These are phyloP conservation scores for Colletotrichum sp. DNA, from an alignment of 2,329 filamentous ascomycete genomes.

Conservation along the genomic window DNA sequence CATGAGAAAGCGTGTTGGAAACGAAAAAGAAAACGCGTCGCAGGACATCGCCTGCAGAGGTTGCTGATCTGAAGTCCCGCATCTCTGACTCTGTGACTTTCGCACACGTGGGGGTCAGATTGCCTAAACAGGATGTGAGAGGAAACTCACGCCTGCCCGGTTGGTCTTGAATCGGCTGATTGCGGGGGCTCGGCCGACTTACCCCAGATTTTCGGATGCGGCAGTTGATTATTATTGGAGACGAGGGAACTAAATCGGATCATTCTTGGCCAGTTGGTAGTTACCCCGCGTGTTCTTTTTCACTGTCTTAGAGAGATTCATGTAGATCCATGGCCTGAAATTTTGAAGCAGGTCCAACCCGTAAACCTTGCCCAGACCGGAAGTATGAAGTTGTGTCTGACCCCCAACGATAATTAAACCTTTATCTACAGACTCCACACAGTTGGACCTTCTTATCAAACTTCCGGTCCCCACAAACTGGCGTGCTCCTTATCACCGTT, in stretches of 20 bases:
- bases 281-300: background rate
- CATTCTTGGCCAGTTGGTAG: background rate
- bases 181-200: background rate
- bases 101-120: background rate
- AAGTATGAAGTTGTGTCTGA: background rate
- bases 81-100: background rate
- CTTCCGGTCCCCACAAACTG: background rate
- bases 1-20: background rate
- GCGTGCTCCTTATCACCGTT: background rate
- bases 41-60: background rate
- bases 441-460: background rate
- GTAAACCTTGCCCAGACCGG: background rate
- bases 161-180: background rate
- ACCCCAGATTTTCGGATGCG: background rate
- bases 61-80: background rate
- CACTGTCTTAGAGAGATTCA: background rate
- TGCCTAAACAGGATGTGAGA: background rate
- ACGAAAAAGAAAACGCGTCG: background rate
- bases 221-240: background rate
- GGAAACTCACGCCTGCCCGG: background rate
- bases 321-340: background rate
- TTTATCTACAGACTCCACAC: background rate
- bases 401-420: background rate
- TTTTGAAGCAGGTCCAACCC: background rate
- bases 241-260: background rate